phyloP scores from a whole-genome alignment of 148 eudicot genomes.

The Vaccinium vitisidaea region DNA sequence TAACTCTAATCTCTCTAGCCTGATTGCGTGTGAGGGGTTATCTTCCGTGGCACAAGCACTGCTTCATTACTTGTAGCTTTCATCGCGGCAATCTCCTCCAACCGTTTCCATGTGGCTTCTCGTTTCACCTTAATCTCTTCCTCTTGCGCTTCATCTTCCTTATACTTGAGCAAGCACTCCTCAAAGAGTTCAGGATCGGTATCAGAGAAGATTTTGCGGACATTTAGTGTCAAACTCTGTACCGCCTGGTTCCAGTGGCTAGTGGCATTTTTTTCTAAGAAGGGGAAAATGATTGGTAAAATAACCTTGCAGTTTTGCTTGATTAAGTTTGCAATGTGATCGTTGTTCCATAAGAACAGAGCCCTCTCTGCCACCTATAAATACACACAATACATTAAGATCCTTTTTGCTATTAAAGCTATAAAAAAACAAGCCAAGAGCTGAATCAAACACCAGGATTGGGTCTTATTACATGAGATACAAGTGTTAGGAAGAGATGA shows the following conservation, averaged over 20 bases:
- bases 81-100: slow-evolving; percentile 32
- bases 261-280: slow-evolving; percentile 31
- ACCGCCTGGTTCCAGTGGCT: slow-evolving; percentile 42
- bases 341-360: slow-evolving; percentile 54
- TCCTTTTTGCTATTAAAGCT: background rate
- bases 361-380: slow-evolving; percentile 58
- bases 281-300: slow-evolving; percentile 34
- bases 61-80: slow-evolving; percentile 33
- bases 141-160: slow-evolving; percentile 31
- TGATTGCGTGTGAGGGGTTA: background rate
- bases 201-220: slow-evolving; percentile 34
- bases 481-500: background rate
- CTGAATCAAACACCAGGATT: background rate
- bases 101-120: slow-evolving; percentile 32
- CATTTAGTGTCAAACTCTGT: slow-evolving; percentile 35
- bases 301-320: slow-evolving; percentile 48
- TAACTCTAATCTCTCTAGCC: slow-evolving; percentile 20
- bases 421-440: background rate
- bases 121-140: slow-evolving; percentile 25
- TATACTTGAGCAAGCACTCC: slow-evolving; percentile 29
- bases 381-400: background rate
- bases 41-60: slow-evolving; percentile 23
- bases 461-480: background rate
- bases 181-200: slow-evolving; percentile 34
- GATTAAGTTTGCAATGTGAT: slow-evolving; percentile 47